Conservation (phyloP, 2,329 filamentous ascomycete genomes). For the Piedraia hortae region DNA sequence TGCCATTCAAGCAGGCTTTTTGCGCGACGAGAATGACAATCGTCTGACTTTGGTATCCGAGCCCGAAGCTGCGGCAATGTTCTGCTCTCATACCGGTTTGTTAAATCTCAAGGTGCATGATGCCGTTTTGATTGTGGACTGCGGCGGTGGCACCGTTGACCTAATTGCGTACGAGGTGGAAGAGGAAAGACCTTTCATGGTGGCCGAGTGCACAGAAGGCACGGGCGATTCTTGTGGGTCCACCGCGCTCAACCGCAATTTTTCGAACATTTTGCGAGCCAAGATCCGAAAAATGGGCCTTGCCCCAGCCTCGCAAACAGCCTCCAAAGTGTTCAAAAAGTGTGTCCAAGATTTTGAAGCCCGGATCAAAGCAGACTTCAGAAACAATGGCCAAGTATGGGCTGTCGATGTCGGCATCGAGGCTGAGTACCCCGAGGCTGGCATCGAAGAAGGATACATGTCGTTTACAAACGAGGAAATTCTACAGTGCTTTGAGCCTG, state of each 20-base stretch:
- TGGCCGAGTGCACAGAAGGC: slow-evolving; percentile 87
- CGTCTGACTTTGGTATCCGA: slow-evolving; percentile 82
- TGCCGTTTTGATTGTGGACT: slow-evolving; percentile 93
- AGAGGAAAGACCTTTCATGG: slow-evolving; percentile 88
- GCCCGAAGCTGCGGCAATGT: slow-evolving; percentile 86
- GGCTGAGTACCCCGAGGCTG: slow-evolving; percentile 88
- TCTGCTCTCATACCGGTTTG: slow-evolving; percentile 89
- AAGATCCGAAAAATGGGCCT: slow-evolving; percentile 99
- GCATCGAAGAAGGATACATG: slow-evolving; percentile 98
- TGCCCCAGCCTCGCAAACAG: slow-evolving; percentile 83
- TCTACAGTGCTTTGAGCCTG: slow-evolving; percentile 92
- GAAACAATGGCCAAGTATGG: slow-evolving; percentile 98
- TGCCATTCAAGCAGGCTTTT: slow-evolving; percentile 86
- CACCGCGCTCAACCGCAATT: slow-evolving; percentile 93
- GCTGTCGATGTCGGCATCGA: slow-evolving; percentile 93
- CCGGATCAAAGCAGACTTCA: slow-evolving; percentile 97
- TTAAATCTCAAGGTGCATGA: slow-evolving; percentile 95
- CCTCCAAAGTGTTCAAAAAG: slow-evolving; percentile 94
- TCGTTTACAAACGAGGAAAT: slow-evolving; percentile 99
- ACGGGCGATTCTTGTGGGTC: slow-evolving; percentile 95
- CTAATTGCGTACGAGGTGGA: slow-evolving; percentile 97
- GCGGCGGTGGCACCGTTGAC: slow-evolving; percentile 93
- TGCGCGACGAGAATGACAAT: slow-evolving; percentile 94
- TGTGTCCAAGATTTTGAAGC: slow-evolving; percentile 99
- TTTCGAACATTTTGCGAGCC: slow-evolving; percentile 87